phyloP scores from a whole-genome alignment of 805 yeast species.

The Suhomyces sp. region DNA sequence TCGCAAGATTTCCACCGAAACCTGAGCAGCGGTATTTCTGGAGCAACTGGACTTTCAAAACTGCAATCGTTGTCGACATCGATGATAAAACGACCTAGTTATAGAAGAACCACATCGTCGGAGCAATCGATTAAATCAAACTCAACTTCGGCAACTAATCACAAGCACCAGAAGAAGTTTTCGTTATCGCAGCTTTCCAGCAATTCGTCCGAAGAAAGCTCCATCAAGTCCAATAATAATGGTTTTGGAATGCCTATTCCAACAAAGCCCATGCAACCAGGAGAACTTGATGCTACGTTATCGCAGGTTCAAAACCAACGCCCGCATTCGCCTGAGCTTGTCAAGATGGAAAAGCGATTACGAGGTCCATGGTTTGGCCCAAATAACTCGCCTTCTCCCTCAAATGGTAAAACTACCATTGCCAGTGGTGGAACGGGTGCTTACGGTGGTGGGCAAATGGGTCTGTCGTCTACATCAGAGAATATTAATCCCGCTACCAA shows the following conservation, averaged over 20 bases:
- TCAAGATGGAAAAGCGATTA: slow-evolving; percentile 8
- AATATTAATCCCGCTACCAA: neutral
- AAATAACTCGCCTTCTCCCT: neutral
- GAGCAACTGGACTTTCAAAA: slow-evolving; percentile 3
- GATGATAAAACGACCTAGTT: slow-evolving; percentile 25
- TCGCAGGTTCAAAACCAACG: slow-evolving; percentile 5
- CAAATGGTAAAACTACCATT: neutral
- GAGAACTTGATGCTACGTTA: slow-evolving; percentile 6
- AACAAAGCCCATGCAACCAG: slow-evolving; percentile 4
- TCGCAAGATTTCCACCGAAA: slow-evolving; percentile 25
- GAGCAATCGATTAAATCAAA: slow-evolving; percentile 35
- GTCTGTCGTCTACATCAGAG: neutral
- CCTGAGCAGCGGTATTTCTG: slow-evolving; percentile 1
- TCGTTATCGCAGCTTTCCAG: slow-evolving; percentile 34
- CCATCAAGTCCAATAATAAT: slow-evolving; percentile 10
- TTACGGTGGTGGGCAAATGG: neutral
- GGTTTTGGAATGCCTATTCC: slow-evolving; percentile 10
- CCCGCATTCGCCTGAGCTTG: slow-evolving; percentile 11
- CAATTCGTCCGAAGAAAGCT: slow-evolving; percentile 38
- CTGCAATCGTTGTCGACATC: slow-evolving; percentile 4
- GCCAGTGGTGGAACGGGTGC: neutral
- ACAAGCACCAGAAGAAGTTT: slow-evolving; percentile 20
- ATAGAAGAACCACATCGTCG: slow-evolving; percentile 30
- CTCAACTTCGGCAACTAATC: slow-evolving; percentile 23
- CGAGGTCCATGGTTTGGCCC: slow-evolving; percentile 3